Conservation (phyloP, 768 basidiomycete genomes). For the Russula olivacea region DNA sequence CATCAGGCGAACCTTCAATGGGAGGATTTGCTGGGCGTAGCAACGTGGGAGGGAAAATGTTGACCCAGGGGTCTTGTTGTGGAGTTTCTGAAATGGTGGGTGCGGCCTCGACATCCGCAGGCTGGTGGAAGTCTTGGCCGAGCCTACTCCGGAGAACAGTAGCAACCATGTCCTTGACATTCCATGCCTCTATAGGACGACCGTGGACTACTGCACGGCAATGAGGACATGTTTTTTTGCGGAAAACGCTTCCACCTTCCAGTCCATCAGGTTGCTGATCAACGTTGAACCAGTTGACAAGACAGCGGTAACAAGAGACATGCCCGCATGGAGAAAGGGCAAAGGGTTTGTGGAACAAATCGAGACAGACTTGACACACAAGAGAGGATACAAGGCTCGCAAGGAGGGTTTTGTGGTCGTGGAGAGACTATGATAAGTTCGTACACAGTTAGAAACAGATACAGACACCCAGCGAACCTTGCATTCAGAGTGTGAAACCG, state of each 20-base stretch:
- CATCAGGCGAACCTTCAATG: slow-evolving; percentile 27
- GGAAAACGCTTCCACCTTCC: slow-evolving; percentile 18
- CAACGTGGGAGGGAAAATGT: slow-evolving; percentile 43
- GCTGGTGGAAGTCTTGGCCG: slow-evolving; percentile 26
- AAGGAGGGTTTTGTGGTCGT: slow-evolving; percentile 49
- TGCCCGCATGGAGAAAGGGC: slow-evolving; percentile 74
- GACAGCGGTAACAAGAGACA: slow-evolving; percentile 62
- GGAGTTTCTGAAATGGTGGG: slow-evolving; percentile 27
- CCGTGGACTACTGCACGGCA: slow-evolving; percentile 41
- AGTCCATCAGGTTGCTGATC: slow-evolving; percentile 7
- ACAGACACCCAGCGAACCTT: slow-evolving; percentile 12
- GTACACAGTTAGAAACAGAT: neutral
- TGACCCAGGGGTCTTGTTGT: slow-evolving; percentile 57
- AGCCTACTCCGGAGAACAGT: slow-evolving; percentile 50
- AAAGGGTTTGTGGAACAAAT: slow-evolving; percentile 66
- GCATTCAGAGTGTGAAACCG: neutral
- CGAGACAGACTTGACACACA: slow-evolving; percentile 76
- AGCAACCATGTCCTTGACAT: slow-evolving; percentile 43
- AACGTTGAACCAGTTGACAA: slow-evolving; percentile 71
- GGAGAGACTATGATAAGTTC: slow-evolving; percentile 18
- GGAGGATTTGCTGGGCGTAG: slow-evolving; percentile 26
- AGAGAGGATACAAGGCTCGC: slow-evolving; percentile 53
- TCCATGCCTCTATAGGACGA: slow-evolving; percentile 45
- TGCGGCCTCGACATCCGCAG: slow-evolving; percentile 23
- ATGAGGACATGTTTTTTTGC: slow-evolving; percentile 41